Evolutionary conservation across 202 grass and related monocot species (phyloP), one percentile per base, ranked within the genome.

Genomic region (Thinopyrum obtusiflorum): DNA sequence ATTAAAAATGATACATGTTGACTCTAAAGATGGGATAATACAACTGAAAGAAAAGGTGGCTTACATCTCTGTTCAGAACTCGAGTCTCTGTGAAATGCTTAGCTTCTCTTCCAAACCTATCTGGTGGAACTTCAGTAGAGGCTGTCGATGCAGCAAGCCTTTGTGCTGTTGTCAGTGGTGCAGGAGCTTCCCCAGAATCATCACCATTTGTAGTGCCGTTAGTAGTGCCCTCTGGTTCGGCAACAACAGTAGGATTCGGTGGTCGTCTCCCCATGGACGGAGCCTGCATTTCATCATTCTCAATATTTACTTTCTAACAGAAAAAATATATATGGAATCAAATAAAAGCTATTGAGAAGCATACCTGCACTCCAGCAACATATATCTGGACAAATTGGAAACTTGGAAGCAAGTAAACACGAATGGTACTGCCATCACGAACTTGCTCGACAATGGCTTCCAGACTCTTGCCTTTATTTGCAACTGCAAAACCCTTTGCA

Each of bases 341-440:
- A 67, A 70, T n/a, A 87, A 80, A 49, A 68, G 10, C 42, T 49
- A 20, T 61, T 66, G 32, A 68, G 25, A 82, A 85, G 29, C 23
- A 61, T 86, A 97, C 93, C 92, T 99, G 97, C 40, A 96, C 88
- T 68, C 97, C 97, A 60, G 97, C 97, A 82, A 94, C 90, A 79
- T 97, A 97, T 86, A 99, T 94, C 88, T 99, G 97, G 67, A 97
- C 87, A 55, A 99, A 99, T 47, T 97, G 97, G 78, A 97, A 99
- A 39, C 87, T 93, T 28, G 97, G 93, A 62, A 99, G 87, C 82
- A 99, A 85, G 84, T 99, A 97, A 74, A 92, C 91, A 87, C 97
- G 97, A 78, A 99, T 64, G 36, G 87, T 94, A 81, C 92, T 92
- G n/a, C 97, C 97, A 87, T 99, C 97, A 26, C 97, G 93, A 33